Evolutionary conservation across 768 basidiomycete species (phyloP), one percentile per base, ranked within the genome.

Genomic region (Mycena metata): DNA sequence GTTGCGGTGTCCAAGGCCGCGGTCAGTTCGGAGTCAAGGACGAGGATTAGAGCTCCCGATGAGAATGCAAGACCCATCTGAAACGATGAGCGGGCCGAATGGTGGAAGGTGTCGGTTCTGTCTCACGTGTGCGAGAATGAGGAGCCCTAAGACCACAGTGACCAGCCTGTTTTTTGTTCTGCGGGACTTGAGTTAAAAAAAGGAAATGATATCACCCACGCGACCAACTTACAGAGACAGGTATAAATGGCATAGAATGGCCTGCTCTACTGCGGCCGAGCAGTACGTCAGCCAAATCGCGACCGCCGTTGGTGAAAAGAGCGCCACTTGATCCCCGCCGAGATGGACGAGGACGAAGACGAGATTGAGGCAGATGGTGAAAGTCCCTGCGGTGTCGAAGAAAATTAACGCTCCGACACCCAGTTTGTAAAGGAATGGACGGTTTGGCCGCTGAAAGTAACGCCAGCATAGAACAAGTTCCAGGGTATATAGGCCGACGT

Each of bases 51-150:
- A 24, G 30, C 39, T 39, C 56, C 64, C 3, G 64, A 21, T 2
- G 64, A 19, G 23, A 57, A 42, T 2, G 56, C 39, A 35, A 65
- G 45, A 19, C 64, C 64, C 52, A 64, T 56, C 63, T 64, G 15
- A 19, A 30, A 30, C 3, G 30, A 30, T 30, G 30, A 30, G 6
- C 30, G 30, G 3, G 30, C 30, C 30, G 30, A 30, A 30, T 30
- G 30, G 30, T 30, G 30, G 3, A 6, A 30, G 30, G 30, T 30
- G 30, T 30, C 30, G 30, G 30, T 30, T 30, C 30, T 6, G 15
- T 35, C 54, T 64, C 45, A 65, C 56, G 24, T 65, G 64, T 6
- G 36, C 39, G 12, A 65, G 39, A 11, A 65, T 24, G 23, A 65
- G 36, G 26, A 58, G 11, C 15, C 17, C 39, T n/a, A 65, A 10